Percentiles rank a stretch among this genome's conserved stretches.
Evolutionary conservation across 352 stramenopile species (phyloP).

Genomic region (Pythium chondricola): DNA sequence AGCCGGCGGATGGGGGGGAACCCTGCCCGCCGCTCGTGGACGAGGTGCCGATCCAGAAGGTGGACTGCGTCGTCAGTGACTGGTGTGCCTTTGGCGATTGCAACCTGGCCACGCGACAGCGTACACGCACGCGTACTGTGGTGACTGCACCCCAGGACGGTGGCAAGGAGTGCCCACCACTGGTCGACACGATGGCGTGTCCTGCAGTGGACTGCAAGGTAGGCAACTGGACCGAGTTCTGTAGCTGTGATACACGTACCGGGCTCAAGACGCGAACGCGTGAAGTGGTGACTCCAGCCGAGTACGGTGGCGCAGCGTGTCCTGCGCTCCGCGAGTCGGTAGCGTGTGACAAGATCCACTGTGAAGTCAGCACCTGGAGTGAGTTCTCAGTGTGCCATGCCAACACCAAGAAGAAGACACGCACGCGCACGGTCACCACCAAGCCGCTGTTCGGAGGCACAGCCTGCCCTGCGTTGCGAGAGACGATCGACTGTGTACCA

Average conservation of each 20-base stretch:
- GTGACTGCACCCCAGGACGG: conserved; percentile 37
- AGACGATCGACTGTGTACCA: conserved; percentile 27
- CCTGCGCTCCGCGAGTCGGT: conserved; percentile 26
- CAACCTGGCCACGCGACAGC: conserved; percentile 25
- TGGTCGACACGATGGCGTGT: conserved; percentile 31
- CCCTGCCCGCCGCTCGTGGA: conserved; percentile 37
- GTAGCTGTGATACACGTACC: conserved; percentile 28
- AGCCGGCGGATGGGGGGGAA: conserved; percentile 32
- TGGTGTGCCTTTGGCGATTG: conserved; percentile 44
- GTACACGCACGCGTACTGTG: conserved; percentile 39
- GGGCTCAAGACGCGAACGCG: conserved; percentile 35
- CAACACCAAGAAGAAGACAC: conserved; percentile 28
- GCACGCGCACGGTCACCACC: conserved; percentile 29
- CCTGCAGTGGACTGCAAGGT: conserved; percentile 39
- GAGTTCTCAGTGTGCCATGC: conserved; percentile 31
- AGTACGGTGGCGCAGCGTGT: conserved; percentile 36
- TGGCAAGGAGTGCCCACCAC: conserved; percentile 30
- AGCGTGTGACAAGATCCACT: conserved; percentile 39
- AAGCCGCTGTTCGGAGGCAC: conserved; percentile 26
- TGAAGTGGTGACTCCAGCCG: conserved; percentile 16
- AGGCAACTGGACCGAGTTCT: conserved; percentile 41
- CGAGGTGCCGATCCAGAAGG: conserved; percentile 24
- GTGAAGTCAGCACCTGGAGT: conserved; percentile 34
- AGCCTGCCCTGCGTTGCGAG: conserved; percentile 26
- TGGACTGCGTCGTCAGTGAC: conserved; percentile 37